Evolutionary conservation across 176 grass and related monocot species (phyloP).

Genomic region (Aegilops speltoides): DNA sequence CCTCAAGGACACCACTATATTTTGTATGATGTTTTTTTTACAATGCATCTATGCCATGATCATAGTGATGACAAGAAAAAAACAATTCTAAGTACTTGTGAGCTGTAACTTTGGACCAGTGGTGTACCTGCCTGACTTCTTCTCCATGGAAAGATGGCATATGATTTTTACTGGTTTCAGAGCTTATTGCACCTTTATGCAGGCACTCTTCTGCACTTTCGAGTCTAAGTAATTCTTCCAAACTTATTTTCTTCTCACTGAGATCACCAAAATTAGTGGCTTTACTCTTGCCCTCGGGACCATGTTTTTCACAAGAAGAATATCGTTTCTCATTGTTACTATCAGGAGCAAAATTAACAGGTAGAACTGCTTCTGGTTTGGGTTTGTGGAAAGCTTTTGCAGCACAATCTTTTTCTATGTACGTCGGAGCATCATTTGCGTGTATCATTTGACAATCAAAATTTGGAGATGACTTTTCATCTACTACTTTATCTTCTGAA

Average conservation of each 20-base stretch:
- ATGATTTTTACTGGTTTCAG: conserved; percentile 30
- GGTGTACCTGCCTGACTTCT: conserved; percentile 42
- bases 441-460: conserved; percentile 21
- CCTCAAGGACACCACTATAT: background rate
- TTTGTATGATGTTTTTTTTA: background rate
- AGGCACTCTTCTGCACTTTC: conserved; percentile 50
- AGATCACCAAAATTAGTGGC: background rate
- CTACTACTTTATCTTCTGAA: conserved; percentile 35
- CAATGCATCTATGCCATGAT: background rate
- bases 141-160: conserved; percentile 29
- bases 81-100: background rate
- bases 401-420: conserved; percentile 17
- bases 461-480: conserved; percentile 18
- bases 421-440: conserved; percentile 19
- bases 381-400: conserved; percentile 9
- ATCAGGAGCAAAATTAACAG: conserved; percentile 21
- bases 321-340: conserved; percentile 9
- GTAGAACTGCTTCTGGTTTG: conserved; percentile 20
- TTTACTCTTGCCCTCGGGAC: conserved; percentile 8
- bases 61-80: background rate
- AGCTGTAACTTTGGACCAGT: background rate
- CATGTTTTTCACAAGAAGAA: conserved; percentile 8
- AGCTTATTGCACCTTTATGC: conserved; percentile 4
- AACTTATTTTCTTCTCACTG: conserved; percentile 37
- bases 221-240: conserved; percentile 47